phyloP scores from a whole-genome alignment of 257 asterid species.

The Lithospermum erythrorhizon region DNA sequence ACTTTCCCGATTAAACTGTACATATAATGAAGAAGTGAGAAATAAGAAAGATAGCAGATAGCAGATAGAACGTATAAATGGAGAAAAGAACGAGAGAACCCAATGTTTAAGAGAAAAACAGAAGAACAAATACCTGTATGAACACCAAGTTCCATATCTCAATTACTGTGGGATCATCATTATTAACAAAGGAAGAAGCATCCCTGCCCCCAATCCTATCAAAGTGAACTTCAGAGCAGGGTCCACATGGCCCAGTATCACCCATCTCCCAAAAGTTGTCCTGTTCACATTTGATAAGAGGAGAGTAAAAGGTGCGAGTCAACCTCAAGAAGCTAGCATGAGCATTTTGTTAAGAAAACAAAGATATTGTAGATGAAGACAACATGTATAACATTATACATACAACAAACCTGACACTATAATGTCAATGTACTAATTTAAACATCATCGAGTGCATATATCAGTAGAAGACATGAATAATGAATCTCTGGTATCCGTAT shows the following conservation, averaged over 20 bases:
- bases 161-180: constrained; percentile 92
- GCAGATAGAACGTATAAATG: not conserved
- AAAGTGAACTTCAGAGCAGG: constrained; percentile 92
- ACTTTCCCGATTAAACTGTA: constrained; percentile 86
- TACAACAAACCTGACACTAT: too few species aligned
- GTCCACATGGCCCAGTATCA: constrained; percentile 99
- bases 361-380: not conserved
- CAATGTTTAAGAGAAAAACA: not conserved
- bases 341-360: not conserved
- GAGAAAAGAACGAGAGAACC: not conserved
- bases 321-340: not conserved
- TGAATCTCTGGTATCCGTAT: too few species aligned
- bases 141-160: constrained; percentile 99
- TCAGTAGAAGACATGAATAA: not conserved
- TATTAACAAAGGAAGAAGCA: constrained; percentile 73
- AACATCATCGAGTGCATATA: not conserved
- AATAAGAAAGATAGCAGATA: not conserved
- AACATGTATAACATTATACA: not conserved
- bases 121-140: constrained; percentile 53
- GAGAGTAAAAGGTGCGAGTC: not conserved
- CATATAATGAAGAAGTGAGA: constrained; percentile 1
- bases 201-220: constrained; percentile 94
- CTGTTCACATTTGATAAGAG: constrained; percentile 23
- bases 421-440: not conserved
- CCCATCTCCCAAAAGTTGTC: constrained; percentile 99